A percentile compares a stretch with the other conserved stretches of the same genome.
phyloP scores from a whole-genome alignment of 2,329 filamentous ascomycete genomes.

The Orbilia blumenaviensis region DNA sequence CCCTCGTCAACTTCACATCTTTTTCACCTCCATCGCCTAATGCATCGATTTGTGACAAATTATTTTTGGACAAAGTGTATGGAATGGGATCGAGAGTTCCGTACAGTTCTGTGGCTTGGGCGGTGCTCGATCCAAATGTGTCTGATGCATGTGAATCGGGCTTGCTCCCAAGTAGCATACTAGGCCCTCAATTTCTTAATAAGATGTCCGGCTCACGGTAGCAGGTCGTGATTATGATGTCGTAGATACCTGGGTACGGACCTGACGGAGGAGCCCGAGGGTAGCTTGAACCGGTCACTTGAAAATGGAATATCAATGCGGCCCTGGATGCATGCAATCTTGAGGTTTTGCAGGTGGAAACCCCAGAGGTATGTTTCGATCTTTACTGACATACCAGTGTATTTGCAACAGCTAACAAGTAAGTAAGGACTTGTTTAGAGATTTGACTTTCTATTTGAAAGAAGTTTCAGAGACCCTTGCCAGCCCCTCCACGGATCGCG shows the following conservation, averaged over 20 bases:
- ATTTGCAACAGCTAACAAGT: too few relatives aligned
- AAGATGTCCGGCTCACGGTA: background rate
- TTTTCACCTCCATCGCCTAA: background rate
- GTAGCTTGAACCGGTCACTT: background rate
- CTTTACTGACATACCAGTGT: too few relatives aligned
- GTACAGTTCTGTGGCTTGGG: background rate
- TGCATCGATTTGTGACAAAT: background rate
- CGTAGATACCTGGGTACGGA: too few relatives aligned
- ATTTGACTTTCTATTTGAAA: background rate
- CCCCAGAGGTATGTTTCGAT: background rate
- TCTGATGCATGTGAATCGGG: background rate
- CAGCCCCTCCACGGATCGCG: background rate
- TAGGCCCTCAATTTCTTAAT: background rate
- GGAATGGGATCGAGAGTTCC: background rate
- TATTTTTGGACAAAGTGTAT: background rate
- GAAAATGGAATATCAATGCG: background rate
- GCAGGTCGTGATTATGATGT: background rate
- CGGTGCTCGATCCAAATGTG: background rate
- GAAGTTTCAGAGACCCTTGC: background rate
- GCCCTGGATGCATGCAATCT: background rate
- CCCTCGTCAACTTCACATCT: slow-evolving; percentile 4
- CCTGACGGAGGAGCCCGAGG: background rate
- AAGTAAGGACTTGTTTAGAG: too few relatives aligned
- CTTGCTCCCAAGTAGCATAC: background rate
- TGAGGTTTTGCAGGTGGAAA: background rate